Conservation (phyloP, 805 yeast genomes). For the Candida mattraensis region DNA sequence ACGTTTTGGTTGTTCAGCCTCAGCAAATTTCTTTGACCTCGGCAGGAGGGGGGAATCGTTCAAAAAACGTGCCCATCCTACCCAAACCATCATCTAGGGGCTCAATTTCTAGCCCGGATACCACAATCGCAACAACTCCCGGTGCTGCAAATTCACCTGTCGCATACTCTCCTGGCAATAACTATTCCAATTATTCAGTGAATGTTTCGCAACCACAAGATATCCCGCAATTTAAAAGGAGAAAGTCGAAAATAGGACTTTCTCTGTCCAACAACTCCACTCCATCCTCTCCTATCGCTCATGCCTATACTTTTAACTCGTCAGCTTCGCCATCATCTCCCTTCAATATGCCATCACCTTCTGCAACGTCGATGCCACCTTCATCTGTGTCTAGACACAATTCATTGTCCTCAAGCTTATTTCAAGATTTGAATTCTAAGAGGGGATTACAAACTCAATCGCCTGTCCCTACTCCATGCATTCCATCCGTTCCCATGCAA, state of each 20-base stretch:
- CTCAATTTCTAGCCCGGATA: constrained; percentile 16
- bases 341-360: constrained; percentile 4
- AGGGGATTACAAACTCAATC: constrained; percentile 3
- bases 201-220: constrained; percentile 29
- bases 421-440: constrained; percentile 6
- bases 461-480: too few relatives aligned
- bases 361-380: not conserved
- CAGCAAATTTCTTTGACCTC: not conserved
- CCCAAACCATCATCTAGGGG: constrained; percentile 30
- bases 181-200: constrained; percentile 8
- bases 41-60: not conserved
- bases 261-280: constrained; percentile 18
- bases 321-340: constrained; percentile 8
- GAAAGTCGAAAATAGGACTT: constrained; percentile 28
- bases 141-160: constrained; percentile 14
- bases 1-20: too few relatives aligned
- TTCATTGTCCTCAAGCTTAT: constrained; percentile 5
- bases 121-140: constrained; percentile 28
- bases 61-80: constrained; percentile 26
- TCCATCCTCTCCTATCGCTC: constrained; percentile 28
- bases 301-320: not conserved
- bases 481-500: too few relatives aligned
- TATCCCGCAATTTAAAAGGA: constrained; percentile 32
- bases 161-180: constrained; percentile 16
- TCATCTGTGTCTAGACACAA: constrained; percentile 5